A percentile compares a stretch with the other conserved stretches of the same genome.
Conservation (phyloP, 2,329 filamentous ascomycete genomes). For the Clonostachys solani region DNA sequence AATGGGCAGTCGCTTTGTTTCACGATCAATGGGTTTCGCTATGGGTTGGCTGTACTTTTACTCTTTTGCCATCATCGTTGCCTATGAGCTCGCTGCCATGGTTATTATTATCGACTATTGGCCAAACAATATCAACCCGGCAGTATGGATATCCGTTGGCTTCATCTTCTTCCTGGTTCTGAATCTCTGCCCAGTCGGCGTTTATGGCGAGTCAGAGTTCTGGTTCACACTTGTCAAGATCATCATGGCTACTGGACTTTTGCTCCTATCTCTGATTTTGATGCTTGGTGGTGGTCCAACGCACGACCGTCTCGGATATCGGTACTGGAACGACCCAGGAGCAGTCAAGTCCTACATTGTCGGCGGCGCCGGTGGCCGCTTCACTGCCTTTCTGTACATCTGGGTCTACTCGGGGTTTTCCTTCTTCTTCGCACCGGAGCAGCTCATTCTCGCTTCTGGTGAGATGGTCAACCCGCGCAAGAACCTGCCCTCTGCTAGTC, state of each 20-base stretch:
- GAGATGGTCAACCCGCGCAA: too few relatives aligned
- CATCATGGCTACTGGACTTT: not conserved
- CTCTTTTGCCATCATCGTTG: constrained; percentile 28
- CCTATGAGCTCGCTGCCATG: constrained; percentile 14
- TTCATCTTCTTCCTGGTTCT: constrained; percentile 6
- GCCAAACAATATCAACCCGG: constrained; percentile 7
- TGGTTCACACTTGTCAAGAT: constrained; percentile 1
- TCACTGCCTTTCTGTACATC: constrained; percentile 9
- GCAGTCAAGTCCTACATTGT: too few relatives aligned
- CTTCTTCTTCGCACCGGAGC: not conserved
- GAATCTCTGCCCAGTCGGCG: not conserved
- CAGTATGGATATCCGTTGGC: constrained; percentile 11
- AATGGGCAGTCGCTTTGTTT: constrained; percentile 39
- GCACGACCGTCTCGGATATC: not conserved
- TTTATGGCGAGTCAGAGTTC: constrained; percentile 1
- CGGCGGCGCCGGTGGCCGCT: too few relatives aligned
- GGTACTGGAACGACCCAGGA: too few relatives aligned
- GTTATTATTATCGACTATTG: constrained; percentile 13
- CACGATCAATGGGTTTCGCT: constrained; percentile 34
- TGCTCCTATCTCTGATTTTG: not conserved
- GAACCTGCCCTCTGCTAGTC: too few relatives aligned
- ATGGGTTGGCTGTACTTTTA: constrained; percentile 36
- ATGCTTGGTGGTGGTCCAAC: constrained; percentile 13
- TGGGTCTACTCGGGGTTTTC: not conserved
- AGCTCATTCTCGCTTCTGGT: constrained; percentile 13